Conservation (phyloP, 2,329 filamentous ascomycete species). For the Colletotrichum orbiculare region DNA sequence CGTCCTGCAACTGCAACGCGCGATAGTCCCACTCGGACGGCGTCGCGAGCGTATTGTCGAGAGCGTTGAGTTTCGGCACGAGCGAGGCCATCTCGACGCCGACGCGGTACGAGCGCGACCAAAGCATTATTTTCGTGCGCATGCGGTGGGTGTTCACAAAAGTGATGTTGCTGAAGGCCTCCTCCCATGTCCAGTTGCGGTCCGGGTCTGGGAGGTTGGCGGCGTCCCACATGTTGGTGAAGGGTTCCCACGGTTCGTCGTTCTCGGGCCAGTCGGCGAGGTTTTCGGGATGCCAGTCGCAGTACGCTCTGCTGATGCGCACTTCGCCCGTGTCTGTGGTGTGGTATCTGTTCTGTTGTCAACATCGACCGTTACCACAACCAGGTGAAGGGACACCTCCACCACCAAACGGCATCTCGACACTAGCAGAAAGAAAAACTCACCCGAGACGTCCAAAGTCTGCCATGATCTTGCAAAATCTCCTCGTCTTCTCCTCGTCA, state of each 20-base stretch:
- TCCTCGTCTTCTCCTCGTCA: constrained; percentile 42
- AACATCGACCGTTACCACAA: too few relatives aligned
- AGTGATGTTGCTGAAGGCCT: constrained; percentile 39
- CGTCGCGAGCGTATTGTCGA: constrained; percentile 30
- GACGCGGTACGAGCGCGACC: constrained; percentile 52
- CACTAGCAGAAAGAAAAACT: background rate
- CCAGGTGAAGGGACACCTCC: constrained; percentile 19
- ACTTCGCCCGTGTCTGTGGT: constrained; percentile 34
- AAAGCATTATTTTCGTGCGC: constrained; percentile 42
- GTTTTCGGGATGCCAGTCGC: constrained; percentile 46
- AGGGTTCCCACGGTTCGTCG: constrained; percentile 21
- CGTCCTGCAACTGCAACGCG: constrained; percentile 33
- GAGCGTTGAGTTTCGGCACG: constrained; percentile 9
- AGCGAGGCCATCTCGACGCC: constrained; percentile 46
- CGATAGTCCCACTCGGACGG: constrained; percentile 29
- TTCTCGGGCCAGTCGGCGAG: constrained; percentile 42
- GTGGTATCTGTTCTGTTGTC: constrained; percentile 1
- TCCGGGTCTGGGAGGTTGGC: constrained; percentile 14
- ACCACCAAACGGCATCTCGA: constrained; percentile 37
- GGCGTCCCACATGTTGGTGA: constrained; percentile 4
- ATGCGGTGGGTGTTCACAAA: constrained; percentile 33
- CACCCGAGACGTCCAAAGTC: constrained; percentile 42
- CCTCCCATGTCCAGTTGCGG: constrained; percentile 38
- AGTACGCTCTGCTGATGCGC: constrained; percentile 41
- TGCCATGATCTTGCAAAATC: constrained; percentile 40